These are phyloP conservation scores for Manihot esculenta DNA, from an alignment of 441 rosid species.

Conservation along the genomic window DNA sequence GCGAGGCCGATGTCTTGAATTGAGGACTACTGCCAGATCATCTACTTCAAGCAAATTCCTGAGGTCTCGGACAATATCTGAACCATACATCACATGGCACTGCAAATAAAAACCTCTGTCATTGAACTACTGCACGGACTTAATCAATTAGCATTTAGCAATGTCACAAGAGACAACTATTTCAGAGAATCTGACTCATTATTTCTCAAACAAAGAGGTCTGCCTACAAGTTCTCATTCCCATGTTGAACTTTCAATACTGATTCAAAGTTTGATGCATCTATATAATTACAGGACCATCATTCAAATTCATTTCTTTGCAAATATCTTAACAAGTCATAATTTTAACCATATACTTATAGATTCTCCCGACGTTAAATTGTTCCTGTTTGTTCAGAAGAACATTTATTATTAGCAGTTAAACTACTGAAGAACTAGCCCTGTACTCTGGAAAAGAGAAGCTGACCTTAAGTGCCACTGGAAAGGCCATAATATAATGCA, in stretches of 20 bases:
- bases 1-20: slow-evolving; percentile 75
- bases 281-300: background rate
- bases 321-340: background rate
- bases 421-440: background rate
- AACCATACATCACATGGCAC: slow-evolving; percentile 79
- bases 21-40: slow-evolving; percentile 66
- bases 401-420: too few species aligned
- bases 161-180: too few species aligned
- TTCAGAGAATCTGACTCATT: background rate
- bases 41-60: slow-evolving; percentile 60
- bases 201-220: background rate
- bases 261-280: background rate
- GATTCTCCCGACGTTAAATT: too few species aligned
- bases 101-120: slow-evolving; percentile 30
- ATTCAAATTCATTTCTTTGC: background rate
- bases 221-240: background rate
- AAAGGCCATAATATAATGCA: slow-evolving; percentile 76
- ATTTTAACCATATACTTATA: too few species aligned
- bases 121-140: background rate
- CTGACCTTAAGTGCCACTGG: slow-evolving; percentile 86
- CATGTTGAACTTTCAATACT: background rate
- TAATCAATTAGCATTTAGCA: background rate
- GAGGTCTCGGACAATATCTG: slow-evolving; percentile 70
- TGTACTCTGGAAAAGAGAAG: background rate
- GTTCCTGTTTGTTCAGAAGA: too few species aligned